Base-by-base conservation (phyloP, 768 basidiomycete species). In the Rhizopogon roseolus region DNA sequence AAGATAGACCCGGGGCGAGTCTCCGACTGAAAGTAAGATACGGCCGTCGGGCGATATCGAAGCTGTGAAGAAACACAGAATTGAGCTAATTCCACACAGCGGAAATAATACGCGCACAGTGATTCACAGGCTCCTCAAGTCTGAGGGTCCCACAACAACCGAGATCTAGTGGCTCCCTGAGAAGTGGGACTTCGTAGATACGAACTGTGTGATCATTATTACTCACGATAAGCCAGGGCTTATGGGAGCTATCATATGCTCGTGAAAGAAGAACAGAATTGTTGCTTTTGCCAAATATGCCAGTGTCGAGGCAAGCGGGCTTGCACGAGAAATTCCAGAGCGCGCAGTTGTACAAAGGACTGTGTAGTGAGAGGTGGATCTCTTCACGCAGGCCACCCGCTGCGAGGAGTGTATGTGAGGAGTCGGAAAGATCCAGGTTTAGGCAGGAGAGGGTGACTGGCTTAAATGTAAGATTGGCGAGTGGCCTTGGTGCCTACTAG, bases 1-100 rank as follows among this genome's bases (percentile, higher is more conserved):
- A 14, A 98, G 78, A 64, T 85, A 88, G 10, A 95, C 85, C 54
- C 91, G 86, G 43, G 85, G 82, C 8, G 92, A 93, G 65, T 98
- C 94, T 22, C 95, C 94, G 0, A 95, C 94, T 4, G 88, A 92
- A 1, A 97, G 81, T 13, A 98, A 77, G 0, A 87, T 93, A 41
- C 82, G 81, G 1, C 93, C 88, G 62, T 96, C 91, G 0, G 92
- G 93, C 0, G 93, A 93, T 60, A 98, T 81, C 8, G 93, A 93
- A 4, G 90, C 92, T 95, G 52, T 42, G 39, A 44, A 56, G 17
- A 39, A 41, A 51, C 39, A 49, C 58, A 46, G 59, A 54, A 40
- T 57, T n/a, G 58, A 25, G 14, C 41, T 32, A 52, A 55, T 29
- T 43, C 44, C 34, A 25, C 25, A 39, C 25, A 54, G 27, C 42